phyloP scores from a whole-genome alignment of 2,329 filamentous ascomycete genomes.

The Phaeosphaeriaceae sp. region DNA sequence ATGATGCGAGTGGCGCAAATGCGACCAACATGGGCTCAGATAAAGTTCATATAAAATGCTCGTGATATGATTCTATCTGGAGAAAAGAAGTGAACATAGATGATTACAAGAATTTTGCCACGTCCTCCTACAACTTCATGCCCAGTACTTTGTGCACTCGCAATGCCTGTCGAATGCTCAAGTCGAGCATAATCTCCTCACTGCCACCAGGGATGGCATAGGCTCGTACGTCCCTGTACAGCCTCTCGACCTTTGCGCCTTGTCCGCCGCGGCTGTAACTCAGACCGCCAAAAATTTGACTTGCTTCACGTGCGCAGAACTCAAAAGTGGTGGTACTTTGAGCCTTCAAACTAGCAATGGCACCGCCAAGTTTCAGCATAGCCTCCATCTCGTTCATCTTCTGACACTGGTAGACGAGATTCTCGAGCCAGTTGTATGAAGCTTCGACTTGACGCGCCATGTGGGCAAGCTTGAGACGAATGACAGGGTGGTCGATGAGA shows the following conservation, averaged over 20 bases:
- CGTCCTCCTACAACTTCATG: constrained; percentile 4
- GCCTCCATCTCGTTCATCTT: constrained; percentile 94
- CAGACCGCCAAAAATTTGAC: constrained; percentile 95
- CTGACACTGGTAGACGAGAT: constrained; percentile 89
- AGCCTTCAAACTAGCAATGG: constrained; percentile 92
- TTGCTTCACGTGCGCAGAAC: constrained; percentile 95
- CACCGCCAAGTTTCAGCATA: constrained; percentile 93
- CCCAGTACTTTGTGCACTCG: constrained; percentile 9
- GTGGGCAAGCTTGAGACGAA: constrained; percentile 95
- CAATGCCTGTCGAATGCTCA: constrained; percentile 90
- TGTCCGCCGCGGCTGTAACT: constrained; percentile 93
- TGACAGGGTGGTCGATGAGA: constrained; percentile 95
- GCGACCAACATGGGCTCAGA: background rate
- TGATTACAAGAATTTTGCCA: background rate
- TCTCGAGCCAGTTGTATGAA: constrained; percentile 96
- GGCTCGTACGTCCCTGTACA: constrained; percentile 93
- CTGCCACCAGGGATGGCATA: constrained; percentile 94
- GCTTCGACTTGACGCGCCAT: constrained; percentile 99
- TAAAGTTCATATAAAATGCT: background rate
- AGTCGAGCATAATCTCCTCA: constrained; percentile 98
- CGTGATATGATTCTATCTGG: background rate
- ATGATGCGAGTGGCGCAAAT: background rate
- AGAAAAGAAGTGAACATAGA: background rate
- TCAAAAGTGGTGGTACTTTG: constrained; percentile 95
- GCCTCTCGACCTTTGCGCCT: constrained; percentile 90